These are phyloP conservation scores for Xylaria curta DNA, from an alignment of 495 filamentous ascomycete species.

Conservation along the genomic window DNA sequence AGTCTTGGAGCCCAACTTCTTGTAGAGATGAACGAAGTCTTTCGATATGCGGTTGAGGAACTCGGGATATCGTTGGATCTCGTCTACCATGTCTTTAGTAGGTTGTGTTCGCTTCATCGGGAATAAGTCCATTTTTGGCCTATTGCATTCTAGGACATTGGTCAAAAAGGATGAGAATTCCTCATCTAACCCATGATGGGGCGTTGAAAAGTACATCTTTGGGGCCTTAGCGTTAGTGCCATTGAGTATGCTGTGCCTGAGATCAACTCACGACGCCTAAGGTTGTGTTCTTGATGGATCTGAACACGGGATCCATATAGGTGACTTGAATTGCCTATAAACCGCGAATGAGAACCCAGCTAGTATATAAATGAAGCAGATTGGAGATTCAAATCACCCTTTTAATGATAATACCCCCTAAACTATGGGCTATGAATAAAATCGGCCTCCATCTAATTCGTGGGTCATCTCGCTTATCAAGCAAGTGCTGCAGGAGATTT, in stretches of 20 bases:
- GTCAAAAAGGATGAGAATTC: not conserved
- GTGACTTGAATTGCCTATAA: not conserved
- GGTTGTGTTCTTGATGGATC: not conserved
- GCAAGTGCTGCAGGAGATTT: not conserved
- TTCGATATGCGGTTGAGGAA: not conserved
- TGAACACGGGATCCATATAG: not conserved
- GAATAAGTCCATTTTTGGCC: not conserved
- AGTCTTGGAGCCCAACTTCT: not conserved
- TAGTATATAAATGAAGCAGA: not conserved
- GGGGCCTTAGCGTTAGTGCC: not conserved
- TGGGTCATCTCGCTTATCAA: not conserved
- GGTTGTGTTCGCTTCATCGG: not conserved
- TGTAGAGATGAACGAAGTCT: not conserved
- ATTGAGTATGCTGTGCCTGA: not conserved
- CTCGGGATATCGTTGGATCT: not conserved
- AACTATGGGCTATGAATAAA: not conserved
- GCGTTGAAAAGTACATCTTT: not conserved
- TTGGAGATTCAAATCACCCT: not conserved
- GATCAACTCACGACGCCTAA: not conserved
- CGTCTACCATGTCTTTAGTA: not conserved
- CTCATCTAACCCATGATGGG: not conserved
- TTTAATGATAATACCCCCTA: not conserved
- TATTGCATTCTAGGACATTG: not conserved
- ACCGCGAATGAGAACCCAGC: not conserved
- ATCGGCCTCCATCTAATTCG: not conserved